phyloP scores from a whole-genome alignment of 2,329 filamentous ascomycete species.

The Tolypocladium cylindrosporum region DNA sequence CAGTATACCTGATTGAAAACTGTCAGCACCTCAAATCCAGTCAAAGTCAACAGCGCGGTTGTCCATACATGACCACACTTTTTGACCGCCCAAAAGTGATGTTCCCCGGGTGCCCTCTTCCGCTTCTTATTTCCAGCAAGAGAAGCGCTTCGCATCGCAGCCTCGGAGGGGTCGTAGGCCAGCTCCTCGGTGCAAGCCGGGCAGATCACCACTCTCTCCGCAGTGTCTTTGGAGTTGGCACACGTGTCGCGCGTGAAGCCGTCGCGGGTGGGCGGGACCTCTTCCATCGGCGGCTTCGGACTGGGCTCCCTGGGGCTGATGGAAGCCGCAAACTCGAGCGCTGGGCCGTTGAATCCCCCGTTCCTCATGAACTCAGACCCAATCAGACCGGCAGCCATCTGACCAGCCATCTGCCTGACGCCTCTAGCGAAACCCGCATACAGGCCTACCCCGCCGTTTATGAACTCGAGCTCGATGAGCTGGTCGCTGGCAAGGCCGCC shows the following conservation, averaged over 20 bases:
- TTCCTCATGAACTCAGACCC: slow-evolving; percentile 10
- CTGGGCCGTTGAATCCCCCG: slow-evolving; percentile 7
- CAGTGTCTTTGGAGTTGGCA: slow-evolving; percentile 27
- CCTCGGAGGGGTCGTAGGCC: slow-evolving; percentile 52
- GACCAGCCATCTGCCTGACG: slow-evolving; percentile 13
- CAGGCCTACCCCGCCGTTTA: slow-evolving; percentile 8
- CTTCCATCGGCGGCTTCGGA: slow-evolving; percentile 43
- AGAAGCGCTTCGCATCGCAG: slow-evolving; percentile 9
- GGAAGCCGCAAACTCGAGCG: slow-evolving; percentile 12
- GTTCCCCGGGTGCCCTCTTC: slow-evolving; percentile 49
- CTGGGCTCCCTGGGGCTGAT: slow-evolving; percentile 22
- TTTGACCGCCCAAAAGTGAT: slow-evolving; percentile 88
- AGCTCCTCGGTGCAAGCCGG: slow-evolving; percentile 81
- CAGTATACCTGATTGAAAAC: slow-evolving; percentile 46
- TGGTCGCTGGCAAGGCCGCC: slow-evolving; percentile 8
- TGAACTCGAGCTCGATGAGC: slow-evolving; percentile 15
- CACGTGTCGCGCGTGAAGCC: slow-evolving; percentile 71
- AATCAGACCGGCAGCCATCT: slow-evolving; percentile 15
- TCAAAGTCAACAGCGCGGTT: background rate
- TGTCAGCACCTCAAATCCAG: background rate
- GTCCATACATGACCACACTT: slow-evolving; percentile 74
- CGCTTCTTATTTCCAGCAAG: slow-evolving; percentile 21
- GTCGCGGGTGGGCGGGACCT: slow-evolving; percentile 53
- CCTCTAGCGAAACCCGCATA: slow-evolving; percentile 11
- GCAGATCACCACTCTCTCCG: slow-evolving; percentile 68